Evolutionary conservation across 2,329 filamentous ascomycete genomes (phyloP).

Genomic region (Aspergillus sojae): DNA sequence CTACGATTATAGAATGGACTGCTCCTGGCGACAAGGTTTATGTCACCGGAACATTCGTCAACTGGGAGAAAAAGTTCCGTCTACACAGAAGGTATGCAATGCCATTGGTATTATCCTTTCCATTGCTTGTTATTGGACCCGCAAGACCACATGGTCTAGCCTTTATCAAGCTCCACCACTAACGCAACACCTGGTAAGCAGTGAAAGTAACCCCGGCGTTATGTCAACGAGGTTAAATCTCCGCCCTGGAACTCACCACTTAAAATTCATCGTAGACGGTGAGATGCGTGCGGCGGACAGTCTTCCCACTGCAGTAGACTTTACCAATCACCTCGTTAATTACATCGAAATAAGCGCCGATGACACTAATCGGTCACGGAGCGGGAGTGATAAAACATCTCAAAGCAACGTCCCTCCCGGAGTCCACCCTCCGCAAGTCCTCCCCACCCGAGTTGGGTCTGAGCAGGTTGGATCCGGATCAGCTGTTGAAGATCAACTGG

Average conservation of each 20-base stretch:
- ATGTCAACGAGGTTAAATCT: conserved; percentile 80
- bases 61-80: conserved; percentile 93
- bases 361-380: conserved; percentile 53
- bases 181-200: conserved; percentile 23
- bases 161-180: conserved; percentile 13
- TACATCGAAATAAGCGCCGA: conserved; percentile 91
- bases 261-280: conserved; percentile 93
- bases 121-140: neutral
- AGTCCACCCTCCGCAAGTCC: conserved; percentile 48
- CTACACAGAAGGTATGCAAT: conserved; percentile 78
- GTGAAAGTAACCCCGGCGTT: conserved; percentile 55
- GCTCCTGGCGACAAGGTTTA: conserved; percentile 85
- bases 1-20: conserved; percentile 83
- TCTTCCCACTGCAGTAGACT: conserved; percentile 93
- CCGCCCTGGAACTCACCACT: conserved; percentile 90
- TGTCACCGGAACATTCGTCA: conserved; percentile 95
- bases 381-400: conserved; percentile 39
- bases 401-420: conserved; percentile 40
- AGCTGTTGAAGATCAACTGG: conserved; percentile 47
- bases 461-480: conserved; percentile 38
- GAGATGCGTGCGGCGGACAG: conserved; percentile 87
- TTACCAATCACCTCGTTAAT: conserved; percentile 96
- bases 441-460: conserved; percentile 38
- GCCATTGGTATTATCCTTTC: neutral
- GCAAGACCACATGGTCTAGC: neutral